Evolutionary conservation across 257 asterid genomes (phyloP), one percentile per base, ranked within the genome.

Genomic region (Coffea eugenioides): DNA sequence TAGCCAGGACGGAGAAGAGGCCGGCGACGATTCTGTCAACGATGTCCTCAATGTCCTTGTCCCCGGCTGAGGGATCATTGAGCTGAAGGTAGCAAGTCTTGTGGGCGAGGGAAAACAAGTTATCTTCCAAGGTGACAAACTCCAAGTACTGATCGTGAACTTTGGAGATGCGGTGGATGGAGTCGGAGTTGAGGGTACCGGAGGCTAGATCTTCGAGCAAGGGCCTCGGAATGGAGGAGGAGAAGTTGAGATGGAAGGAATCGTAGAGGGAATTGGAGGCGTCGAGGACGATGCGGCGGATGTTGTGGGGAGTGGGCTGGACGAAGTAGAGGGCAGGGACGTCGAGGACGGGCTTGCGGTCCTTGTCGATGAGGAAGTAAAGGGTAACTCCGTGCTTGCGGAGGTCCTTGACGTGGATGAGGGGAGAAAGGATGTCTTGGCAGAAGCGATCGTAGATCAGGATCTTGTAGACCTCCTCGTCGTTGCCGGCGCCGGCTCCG

Each of bases 381-480:
- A 94, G 94, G 59, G 99, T 94, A 84, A 96, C 93, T 75, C 99
- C 98, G 80, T 96, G 99, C 87, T 92, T 92, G 36, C 99, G 98
- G 80, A 96, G 84, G 86, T 96, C 98, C 91, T 94, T 96, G 82
- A 96, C 97, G 82, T 90, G 99, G 92, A 96, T 96, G 83, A 96
- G 84, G 23, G 99, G 99, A 18, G 99, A 96, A 20, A 96, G 89
- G 77, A 96, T 90, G 84, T 90, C 96, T 81, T 91, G 98, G 82
- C 99, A 96, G 83, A 96, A 96, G 73, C 94, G 86, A 69, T 94
- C 98, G 86, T 90, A 96, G 92, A 96, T 94, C 88, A 96, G 84
- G 92, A 96, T 96, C 92, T 96, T 96, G 91, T 96, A 96, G 1
- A 94, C 97, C 85, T 96, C 98, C 82, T 94, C 98, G 74, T 93